Evolutionary conservation across 1,139 yeast species (phyloP).

Genomic region (Taphrina pruni): DNA sequence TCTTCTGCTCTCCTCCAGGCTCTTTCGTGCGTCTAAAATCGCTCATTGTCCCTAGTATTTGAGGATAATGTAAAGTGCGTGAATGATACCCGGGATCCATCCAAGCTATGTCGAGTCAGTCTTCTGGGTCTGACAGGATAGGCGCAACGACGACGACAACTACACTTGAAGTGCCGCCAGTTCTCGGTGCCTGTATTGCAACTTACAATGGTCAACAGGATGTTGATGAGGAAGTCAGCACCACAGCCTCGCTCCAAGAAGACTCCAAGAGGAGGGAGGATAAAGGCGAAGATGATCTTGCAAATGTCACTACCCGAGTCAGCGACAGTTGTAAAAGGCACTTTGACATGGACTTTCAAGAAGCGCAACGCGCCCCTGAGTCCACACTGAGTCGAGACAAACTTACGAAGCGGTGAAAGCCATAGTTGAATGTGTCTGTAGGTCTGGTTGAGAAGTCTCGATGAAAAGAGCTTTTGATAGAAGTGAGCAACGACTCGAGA

Average conservation of each 20-base stretch:
- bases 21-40: not conserved
- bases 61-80: slow-evolving; percentile 41
- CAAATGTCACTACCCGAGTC: slow-evolving; percentile 37
- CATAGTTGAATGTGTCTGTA: slow-evolving; percentile 5
- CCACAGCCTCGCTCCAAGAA: slow-evolving; percentile 70
- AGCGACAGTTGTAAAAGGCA: not conserved
- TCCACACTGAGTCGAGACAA: too few relatives aligned
- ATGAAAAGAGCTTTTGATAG: not conserved
- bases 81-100: slow-evolving; percentile 38
- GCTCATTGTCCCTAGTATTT: slow-evolving; percentile 30
- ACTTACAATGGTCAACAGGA: slow-evolving; percentile 54
- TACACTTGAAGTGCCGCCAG: too few relatives aligned
- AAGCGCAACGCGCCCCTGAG: not conserved
- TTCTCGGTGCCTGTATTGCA: too few relatives aligned
- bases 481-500: not conserved
- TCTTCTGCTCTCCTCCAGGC: not conserved
- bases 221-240: slow-evolving; percentile 62
- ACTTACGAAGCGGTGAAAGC: slow-evolving; percentile 36
- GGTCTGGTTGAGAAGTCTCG: not conserved
- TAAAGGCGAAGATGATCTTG: slow-evolving; percentile 57
- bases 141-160: too few relatives aligned
- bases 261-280: slow-evolving; percentile 76
- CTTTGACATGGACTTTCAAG: not conserved
- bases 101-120: slow-evolving; percentile 25
- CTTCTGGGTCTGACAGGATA: not conserved